phyloP scores from a whole-genome alignment of 441 rosid species.

The Croton laevigatus region DNA sequence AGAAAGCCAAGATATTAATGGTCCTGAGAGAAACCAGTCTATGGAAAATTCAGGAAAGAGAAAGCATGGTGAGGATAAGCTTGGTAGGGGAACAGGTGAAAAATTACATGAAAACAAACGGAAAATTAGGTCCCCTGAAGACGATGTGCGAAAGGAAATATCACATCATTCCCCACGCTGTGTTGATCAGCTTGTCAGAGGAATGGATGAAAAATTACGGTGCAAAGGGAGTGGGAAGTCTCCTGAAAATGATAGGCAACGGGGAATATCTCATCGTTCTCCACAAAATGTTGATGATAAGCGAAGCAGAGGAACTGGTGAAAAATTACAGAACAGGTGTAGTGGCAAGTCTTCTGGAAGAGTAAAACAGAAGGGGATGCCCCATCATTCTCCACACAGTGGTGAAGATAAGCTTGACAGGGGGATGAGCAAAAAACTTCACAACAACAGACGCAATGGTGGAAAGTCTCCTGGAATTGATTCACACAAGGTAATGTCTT shows the following conservation, averaged over 20 bases:
- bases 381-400: constrained; percentile 26
- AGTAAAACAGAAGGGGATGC: constrained; percentile 25
- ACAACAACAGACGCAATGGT: constrained; percentile 30
- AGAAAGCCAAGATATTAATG: constrained; percentile 28
- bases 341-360: constrained; percentile 33
- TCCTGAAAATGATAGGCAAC: constrained; percentile 28
- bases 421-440: constrained; percentile 29
- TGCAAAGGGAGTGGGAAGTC: constrained; percentile 31
- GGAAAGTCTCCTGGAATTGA: constrained; percentile 35
- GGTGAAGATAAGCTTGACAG: constrained; percentile 27
- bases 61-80: constrained; percentile 23
- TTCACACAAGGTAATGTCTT: constrained; percentile 23
- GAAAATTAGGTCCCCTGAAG: constrained; percentile 30
- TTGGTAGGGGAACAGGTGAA: constrained; percentile 31
- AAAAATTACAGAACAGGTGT: constrained; percentile 28
- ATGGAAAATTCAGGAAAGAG: constrained; percentile 33
- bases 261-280: constrained; percentile 25
- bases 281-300: constrained; percentile 27
- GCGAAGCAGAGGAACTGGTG: constrained; percentile 30
- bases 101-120: constrained; percentile 28
- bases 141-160: constrained; percentile 26
- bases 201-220: constrained; percentile 27
- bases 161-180: constrained; percentile 28
- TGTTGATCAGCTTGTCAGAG: constrained; percentile 30
- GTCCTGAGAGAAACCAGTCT: constrained; percentile 29